Evolutionary conservation across 352 stramenopile genomes (phyloP), one percentile per base, ranked within the genome.

Genomic region (Blastocystis sp.): DNA sequence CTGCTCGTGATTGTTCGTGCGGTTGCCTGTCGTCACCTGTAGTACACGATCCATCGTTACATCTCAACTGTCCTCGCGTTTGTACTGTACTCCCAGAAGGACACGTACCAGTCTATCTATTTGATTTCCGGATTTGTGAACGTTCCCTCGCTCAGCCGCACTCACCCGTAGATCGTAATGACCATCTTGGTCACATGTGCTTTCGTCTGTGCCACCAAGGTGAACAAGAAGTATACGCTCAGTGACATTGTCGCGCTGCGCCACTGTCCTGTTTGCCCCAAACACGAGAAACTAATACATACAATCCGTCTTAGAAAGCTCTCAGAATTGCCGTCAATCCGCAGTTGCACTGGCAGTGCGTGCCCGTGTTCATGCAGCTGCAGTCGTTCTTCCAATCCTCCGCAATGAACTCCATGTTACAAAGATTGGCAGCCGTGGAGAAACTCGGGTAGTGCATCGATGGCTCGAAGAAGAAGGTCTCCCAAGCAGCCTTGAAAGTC

Each of bases 281-380:
- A 6, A 55, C 45, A 16, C 45, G 6, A 55, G n/a, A 81, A 63
- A 81, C 71, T 62, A 81, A 81, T 10, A 78, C 29, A 78, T 37
- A 81, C 24, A 81, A 62, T 69, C 51, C 3, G 12, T 45, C 31
- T 88, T 88, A 88, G 78, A 88, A 88, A 16, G 62, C 62, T 45
- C 35, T 88, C 62, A 88, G 60, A 63, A 88, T 78, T 12, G 78
- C 78, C 16, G 65, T 78, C 9, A n/a, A 10, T 77, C 78, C 78
- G 35, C 78, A 88, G 41, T 74, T 88, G 31, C 78, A 88, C 65
- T 88, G 78, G 51, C 78, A 88, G 51, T 88, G 78, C 1, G 78
- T 50, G 21, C 78, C 78, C 1, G 78, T 88, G 35, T 88, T 88
- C 33, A 78, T 41, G 31, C 78, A 88, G 51, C 39, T 77, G 65